Evolutionary conservation across 345 rosid species (phyloP).

Genomic region (Citrus hindsii): DNA sequence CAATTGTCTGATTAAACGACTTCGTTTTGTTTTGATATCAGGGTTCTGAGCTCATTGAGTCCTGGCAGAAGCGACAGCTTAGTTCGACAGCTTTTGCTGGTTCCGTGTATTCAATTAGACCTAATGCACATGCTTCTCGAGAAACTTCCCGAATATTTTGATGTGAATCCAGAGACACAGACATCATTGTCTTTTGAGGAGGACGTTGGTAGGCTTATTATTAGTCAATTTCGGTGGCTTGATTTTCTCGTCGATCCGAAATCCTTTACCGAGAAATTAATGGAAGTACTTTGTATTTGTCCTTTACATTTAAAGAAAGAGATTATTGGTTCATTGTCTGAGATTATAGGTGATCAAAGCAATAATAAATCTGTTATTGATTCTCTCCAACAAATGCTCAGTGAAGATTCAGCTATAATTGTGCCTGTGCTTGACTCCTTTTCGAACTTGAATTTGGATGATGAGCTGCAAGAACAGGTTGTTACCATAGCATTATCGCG

Average conservation of each 20-base stretch:
- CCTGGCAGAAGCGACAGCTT: constrained; percentile 45
- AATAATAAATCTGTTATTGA: constrained; percentile 48
- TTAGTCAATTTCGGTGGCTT: constrained; percentile 77
- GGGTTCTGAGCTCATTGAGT: constrained; percentile 48
- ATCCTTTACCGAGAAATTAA: constrained; percentile 56
- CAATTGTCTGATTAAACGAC: not conserved
- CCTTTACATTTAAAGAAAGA: constrained; percentile 70
- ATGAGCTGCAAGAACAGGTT: constrained; percentile 71
- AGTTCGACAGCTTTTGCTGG: constrained; percentile 59
- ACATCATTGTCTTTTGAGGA: constrained; percentile 45
- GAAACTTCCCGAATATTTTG: constrained; percentile 77
- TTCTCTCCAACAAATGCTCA: constrained; percentile 72
- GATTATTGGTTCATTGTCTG: constrained; percentile 85
- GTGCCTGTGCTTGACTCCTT: constrained; percentile 75
- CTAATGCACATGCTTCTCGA: constrained; percentile 62
- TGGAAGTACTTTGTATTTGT: constrained; percentile 66
- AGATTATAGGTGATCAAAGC: constrained; percentile 63
- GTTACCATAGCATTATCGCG: constrained; percentile 69
- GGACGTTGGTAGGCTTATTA: constrained; percentile 67
- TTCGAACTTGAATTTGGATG: constrained; percentile 69
- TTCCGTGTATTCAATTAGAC: constrained; percentile 62
- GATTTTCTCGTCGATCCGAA: constrained; percentile 59
- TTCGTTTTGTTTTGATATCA: constrained; percentile 11
- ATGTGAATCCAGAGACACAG: constrained; percentile 21
- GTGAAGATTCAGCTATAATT: constrained; percentile 64